Conservation (phyloP, 2,329 filamentous ascomycete species). For the Byssoonygena ceratinophila region DNA sequence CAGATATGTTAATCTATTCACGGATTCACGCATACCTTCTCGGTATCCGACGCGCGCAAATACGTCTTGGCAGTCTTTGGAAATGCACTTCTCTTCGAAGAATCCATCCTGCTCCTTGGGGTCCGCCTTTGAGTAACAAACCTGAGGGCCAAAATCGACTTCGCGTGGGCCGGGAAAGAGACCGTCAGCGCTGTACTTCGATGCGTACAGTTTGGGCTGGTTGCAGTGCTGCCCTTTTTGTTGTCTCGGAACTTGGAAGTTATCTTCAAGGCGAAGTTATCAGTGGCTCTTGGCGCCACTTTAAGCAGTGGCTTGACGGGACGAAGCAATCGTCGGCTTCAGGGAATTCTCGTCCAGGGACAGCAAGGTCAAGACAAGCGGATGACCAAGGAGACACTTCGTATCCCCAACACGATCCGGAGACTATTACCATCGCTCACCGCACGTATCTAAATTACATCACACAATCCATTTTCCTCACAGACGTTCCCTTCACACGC, state of each 20-base stretch:
- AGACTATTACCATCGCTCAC: constrained; percentile 72
- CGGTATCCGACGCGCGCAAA: constrained; percentile 72
- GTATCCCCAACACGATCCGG: constrained; percentile 57
- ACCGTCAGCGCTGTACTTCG: constrained; percentile 50
- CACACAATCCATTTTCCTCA: constrained; percentile 36
- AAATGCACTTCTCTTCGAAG: constrained; percentile 68
- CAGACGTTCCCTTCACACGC: constrained; percentile 32
- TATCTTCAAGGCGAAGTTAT: constrained; percentile 89
- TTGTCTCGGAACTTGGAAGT: constrained; percentile 73
- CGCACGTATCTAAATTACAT: constrained; percentile 62
- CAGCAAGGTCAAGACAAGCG: constrained; percentile 24
- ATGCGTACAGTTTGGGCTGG: constrained; percentile 87
- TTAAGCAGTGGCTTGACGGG: constrained; percentile 61
- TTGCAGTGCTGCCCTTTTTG: constrained; percentile 74
- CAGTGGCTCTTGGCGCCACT: constrained; percentile 66
- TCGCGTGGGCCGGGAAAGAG: constrained; percentile 51
- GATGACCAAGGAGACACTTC: constrained; percentile 6
- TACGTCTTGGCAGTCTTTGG: constrained; percentile 77
- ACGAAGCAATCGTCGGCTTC: constrained; percentile 22
- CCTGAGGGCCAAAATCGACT: constrained; percentile 51
- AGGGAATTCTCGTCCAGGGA: constrained; percentile 31
- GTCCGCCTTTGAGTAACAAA: constrained; percentile 53
- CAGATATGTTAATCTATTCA: constrained; percentile 70
- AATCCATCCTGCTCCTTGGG: constrained; percentile 62
- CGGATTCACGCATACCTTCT: constrained; percentile 80